A percentile compares a stretch with the other conserved stretches of the same genome.
phyloP scores from a whole-genome alignment of 441 rosid genomes.

The Heliophila coronopifolia region DNA sequence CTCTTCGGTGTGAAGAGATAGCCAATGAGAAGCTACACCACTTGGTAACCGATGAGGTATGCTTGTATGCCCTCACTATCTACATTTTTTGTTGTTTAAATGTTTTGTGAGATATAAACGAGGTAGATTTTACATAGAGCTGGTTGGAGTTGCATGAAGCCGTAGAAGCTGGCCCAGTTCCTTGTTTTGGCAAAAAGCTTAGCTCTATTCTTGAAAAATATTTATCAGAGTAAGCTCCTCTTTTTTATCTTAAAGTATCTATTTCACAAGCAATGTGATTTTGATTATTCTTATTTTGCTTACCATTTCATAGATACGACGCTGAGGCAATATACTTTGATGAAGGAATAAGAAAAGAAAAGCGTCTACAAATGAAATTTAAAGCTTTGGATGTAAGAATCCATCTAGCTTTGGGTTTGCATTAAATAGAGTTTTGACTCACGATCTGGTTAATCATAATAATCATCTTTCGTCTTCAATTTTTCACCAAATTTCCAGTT shows the following conservation, averaged over 20 bases:
- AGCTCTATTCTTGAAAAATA: constrained; percentile 49
- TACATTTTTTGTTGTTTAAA: neutral
- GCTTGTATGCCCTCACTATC: constrained; percentile 9
- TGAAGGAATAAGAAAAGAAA: constrained; percentile 62
- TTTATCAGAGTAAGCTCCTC: constrained; percentile 60
- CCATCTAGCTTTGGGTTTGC: constrained; percentile 1
- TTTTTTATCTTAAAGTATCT: neutral
- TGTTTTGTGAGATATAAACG: constrained; percentile 14
- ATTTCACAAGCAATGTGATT: neutral
- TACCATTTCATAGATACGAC: constrained; percentile 47
- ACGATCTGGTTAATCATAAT: constrained; percentile 13
- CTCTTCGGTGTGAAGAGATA: constrained; percentile 76
- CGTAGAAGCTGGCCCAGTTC: constrained; percentile 49
- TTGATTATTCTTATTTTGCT: constrained; percentile 3
- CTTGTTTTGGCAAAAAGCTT: constrained; percentile 68
- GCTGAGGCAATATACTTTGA: constrained; percentile 64
- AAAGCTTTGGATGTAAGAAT: constrained; percentile 62
- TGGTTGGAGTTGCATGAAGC: constrained; percentile 63
- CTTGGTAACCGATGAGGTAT: constrained; percentile 49
- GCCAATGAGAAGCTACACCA: constrained; percentile 46
- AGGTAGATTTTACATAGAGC: constrained; percentile 32
- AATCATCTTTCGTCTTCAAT: neutral
- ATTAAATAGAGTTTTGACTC: neutral
- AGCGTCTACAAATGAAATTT: constrained; percentile 43
- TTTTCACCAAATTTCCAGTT: constrained; percentile 36